Conservation (phyloP, 2,329 filamentous ascomycete genomes). For the Ophiostoma novo-ulmi region DNA sequence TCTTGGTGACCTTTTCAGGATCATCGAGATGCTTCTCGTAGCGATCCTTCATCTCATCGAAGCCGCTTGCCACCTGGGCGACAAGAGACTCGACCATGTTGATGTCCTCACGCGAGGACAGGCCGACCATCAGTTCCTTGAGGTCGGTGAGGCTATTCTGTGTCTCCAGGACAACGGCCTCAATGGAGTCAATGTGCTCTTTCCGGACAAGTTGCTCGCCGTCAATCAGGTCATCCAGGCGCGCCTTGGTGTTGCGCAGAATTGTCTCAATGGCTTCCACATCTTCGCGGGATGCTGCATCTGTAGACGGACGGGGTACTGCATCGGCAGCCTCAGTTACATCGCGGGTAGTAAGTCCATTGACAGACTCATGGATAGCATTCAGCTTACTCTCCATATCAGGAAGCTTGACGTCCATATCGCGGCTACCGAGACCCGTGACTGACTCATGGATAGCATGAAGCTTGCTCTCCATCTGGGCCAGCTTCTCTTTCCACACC, state of each 20-base stretch:
- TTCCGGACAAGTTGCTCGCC: slow-evolving; percentile 64
- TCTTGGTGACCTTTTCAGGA: slow-evolving; percentile 65
- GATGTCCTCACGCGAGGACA: slow-evolving; percentile 69
- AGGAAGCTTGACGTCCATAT: slow-evolving; percentile 17
- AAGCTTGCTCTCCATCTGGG: slow-evolving; percentile 48
- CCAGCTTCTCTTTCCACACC: slow-evolving; percentile 33
- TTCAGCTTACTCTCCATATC: slow-evolving; percentile 13
- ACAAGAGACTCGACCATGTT: slow-evolving; percentile 70
- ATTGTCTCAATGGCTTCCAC: slow-evolving; percentile 87
- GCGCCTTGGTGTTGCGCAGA: slow-evolving; percentile 80
- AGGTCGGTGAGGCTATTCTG: slow-evolving; percentile 61
- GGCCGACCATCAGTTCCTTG: slow-evolving; percentile 33
- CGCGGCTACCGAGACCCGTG: slow-evolving; percentile 29
- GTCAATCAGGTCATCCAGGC: slow-evolving; percentile 74
- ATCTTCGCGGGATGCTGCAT: slow-evolving; percentile 69
- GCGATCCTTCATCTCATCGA: slow-evolving; percentile 67
- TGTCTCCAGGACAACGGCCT: slow-evolving; percentile 63
- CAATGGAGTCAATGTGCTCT: slow-evolving; percentile 61
- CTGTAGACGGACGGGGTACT: slow-evolving; percentile 32
- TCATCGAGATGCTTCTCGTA: slow-evolving; percentile 49
- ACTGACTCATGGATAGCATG: slow-evolving; percentile 28
- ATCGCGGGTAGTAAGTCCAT: not conserved
- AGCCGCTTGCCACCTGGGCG: slow-evolving; percentile 65
- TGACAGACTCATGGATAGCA: slow-evolving; percentile 14
- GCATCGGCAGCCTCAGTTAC: slow-evolving; percentile 26